Base-by-base conservation (phyloP, 2,329 filamentous ascomycete species). In the Paecilomyces sp. region DNA sequence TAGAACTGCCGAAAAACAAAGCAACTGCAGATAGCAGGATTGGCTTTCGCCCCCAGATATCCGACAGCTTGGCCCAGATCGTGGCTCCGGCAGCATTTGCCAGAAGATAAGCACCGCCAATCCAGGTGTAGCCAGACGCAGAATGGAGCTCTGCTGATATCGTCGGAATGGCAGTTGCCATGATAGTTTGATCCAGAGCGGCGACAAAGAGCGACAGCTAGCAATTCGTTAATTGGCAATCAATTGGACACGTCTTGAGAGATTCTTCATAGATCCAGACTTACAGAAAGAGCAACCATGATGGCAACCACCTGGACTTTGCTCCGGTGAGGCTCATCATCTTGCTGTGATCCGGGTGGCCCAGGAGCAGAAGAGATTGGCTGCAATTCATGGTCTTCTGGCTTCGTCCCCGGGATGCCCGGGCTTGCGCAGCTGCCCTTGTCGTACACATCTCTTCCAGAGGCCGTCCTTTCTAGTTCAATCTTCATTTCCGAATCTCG, bases 111-210 rank as follows among this genome's bases (percentile, higher is more conserved):
- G 89, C 85, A 30, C 83, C 86, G 0, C 89, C 89, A 61, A 93
- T 88, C 90, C 89, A 92, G 13, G 86, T 85, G 73, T 91, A 92
- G 25, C 88, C 89, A 15, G 83, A 78, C 2, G 84, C 84, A 5
- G 88, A 89, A 53, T 85, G 69, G 62, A 92, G 83, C 61, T 88
- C 80, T 34, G 80, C 76, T 15, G 79, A 77, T 57, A 87, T 87
- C 1, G 83, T 85, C 0, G 85, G 85, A 0, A 87, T 73, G 2
- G 85, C 83, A 3, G 85, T 87, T 0, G 85, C 83, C 57, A 87
- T 78, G 63, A 87, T 87, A 0, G 84, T 85, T 60, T 72, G 69
- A 56, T 77, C 74, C 3, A 77, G 65, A 0, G 75, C 74, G 3
- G 74, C 68, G 24, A 75, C 64, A 57, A 74, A 72, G 55, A 72